Evolutionary conservation across 129 eudicot genomes (phyloP).

Genomic region (Tagetes erecta): DNA sequence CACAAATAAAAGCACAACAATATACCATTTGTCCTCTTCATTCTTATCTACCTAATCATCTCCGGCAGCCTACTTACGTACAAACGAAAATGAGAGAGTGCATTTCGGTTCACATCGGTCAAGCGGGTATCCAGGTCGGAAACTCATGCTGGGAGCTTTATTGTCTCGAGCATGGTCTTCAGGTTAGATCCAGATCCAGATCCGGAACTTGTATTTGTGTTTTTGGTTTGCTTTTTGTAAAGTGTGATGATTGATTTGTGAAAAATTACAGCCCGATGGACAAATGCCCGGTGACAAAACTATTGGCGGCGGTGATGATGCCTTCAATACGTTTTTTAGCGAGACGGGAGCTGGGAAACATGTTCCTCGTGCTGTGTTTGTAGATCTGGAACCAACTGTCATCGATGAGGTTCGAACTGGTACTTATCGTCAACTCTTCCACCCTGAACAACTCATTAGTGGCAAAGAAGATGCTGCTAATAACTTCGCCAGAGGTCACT

Average conservation of each 20-base stretch:
- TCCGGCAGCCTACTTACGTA: background rate
- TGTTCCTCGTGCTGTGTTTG: constrained; percentile 37
- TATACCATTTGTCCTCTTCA: too few relatives aligned
- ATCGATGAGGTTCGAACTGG: constrained; percentile 34
- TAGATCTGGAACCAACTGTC: constrained; percentile 35
- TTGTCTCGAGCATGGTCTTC: constrained; percentile 73
- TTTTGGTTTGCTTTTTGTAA: background rate
- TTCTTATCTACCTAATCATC: too few relatives aligned
- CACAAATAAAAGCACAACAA: too few relatives aligned
- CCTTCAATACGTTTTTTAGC: constrained; percentile 38
- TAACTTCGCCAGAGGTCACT: constrained; percentile 37
- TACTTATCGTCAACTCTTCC: constrained; percentile 33
- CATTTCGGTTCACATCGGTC: constrained; percentile 81
- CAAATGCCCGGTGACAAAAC: constrained; percentile 36
- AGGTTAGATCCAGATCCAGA: constrained; percentile 26
- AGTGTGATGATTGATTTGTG: background rate
- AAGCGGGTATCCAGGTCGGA: constrained; percentile 77
- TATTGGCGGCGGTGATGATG: constrained; percentile 38
- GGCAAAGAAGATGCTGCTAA: constrained; percentile 47
- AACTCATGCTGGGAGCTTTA: constrained; percentile 81
- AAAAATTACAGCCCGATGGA: constrained; percentile 29
- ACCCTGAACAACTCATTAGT: constrained; percentile 61
- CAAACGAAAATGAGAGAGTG: constrained; percentile 63
- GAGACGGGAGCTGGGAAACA: constrained; percentile 37
- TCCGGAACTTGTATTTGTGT: background rate